Evolutionary conservation across 495 filamentous ascomycete species (phyloP).

Genomic region (Cladorrhinum samala): DNA sequence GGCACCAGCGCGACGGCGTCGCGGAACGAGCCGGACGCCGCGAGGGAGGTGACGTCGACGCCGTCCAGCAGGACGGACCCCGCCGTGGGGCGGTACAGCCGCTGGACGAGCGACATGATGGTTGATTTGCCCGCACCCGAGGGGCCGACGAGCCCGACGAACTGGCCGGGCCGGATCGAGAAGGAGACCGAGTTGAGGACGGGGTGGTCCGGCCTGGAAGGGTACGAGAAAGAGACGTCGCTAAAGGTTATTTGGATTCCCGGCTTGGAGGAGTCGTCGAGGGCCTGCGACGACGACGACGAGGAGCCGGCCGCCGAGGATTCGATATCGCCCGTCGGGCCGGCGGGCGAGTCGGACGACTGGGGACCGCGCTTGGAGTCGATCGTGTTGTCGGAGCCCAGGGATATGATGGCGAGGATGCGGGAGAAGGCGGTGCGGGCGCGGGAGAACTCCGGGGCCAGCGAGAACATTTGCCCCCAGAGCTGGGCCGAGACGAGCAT

Average conservation of each 20-base stretch:
- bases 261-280: constrained; percentile 49
- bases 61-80: constrained; percentile 52
- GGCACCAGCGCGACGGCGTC: constrained; percentile 52
- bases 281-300: too few species aligned
- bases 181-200: constrained; percentile 47
- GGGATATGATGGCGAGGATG: constrained; percentile 16
- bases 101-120: constrained; percentile 56
- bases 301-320: constrained; percentile 34
- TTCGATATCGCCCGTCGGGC: constrained; percentile 15
- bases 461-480: constrained; percentile 30
- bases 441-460: constrained; percentile 28
- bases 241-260: constrained; percentile 47
- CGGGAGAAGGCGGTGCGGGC: constrained; percentile 20
- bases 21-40: constrained; percentile 48
- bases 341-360: not conserved
- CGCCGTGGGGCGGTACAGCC: constrained; percentile 53
- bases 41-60: constrained; percentile 36
- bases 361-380: constrained; percentile 1
- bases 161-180: constrained; percentile 56
- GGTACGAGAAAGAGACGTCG: constrained; percentile 54
- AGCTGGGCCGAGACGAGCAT: constrained; percentile 29
- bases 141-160: constrained; percentile 62
- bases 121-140: constrained; percentile 72
- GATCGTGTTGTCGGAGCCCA: constrained; percentile 13
- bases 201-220: constrained; percentile 45